Evolutionary conservation across 2,329 filamentous ascomycete species (phyloP), one percentile per base, ranked within the genome.

Genomic region (Fusarium graminum): DNA sequence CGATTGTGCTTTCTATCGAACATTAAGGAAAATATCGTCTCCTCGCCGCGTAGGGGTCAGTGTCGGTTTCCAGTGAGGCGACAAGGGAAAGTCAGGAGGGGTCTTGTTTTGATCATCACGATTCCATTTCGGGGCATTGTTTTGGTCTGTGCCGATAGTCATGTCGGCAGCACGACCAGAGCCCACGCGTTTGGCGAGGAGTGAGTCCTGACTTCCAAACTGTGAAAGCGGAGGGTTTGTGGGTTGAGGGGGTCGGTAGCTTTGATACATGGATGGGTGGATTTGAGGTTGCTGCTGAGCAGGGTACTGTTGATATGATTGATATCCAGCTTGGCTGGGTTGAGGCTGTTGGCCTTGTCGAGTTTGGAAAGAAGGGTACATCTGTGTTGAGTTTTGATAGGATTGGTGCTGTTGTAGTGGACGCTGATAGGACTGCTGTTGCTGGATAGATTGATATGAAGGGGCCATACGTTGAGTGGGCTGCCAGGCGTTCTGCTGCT

Each of bases 41-140:
- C 90, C 90, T 46, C 87, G 82, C 61, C 88, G 80, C 56, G 87
- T 88, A 4, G 90, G 90, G 43, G 90, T 92, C 69, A 92, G 72
- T 67, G 83, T 85, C 4, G 89, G 89, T 67, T 88, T 50, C 76
- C 76, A 78, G 25, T 67, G 59, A 19, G 73, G 68, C 25, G 74
- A 71, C 8, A 67, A 28, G 34, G 63, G 53, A 43, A 57, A 39
- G 22, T 49, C 52, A 39, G 65, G 65, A 11, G 42, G 52, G 7
- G 59, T 66, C 32, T 46, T 63, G 19, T 56, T 51, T 29, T 51
- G 50, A 25, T n/a, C 46, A 32, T 69, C 60, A 12, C 68, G 65
- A 14, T 60, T 53, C 61, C 72, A 72, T 39, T 62, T 59, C 17
- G 55, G 44, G 13, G 43, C 47, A 25, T 28, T 29, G 22, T 52